Conservation (phyloP, 1,284 basidiomycete species). For the Marasmius tenuissimus region DNA sequence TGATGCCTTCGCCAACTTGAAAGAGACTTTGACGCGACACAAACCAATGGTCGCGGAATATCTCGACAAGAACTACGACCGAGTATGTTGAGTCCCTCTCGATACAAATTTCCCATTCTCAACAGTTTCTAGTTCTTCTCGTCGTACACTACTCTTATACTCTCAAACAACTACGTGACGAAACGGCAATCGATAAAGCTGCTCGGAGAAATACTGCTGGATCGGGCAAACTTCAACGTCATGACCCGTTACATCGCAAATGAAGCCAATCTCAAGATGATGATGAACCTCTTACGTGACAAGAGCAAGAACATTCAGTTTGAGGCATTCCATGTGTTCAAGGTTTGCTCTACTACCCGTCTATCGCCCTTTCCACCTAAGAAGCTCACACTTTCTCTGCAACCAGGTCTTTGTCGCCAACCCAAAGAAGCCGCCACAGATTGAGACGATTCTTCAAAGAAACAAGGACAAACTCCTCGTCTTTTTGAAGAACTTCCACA, state of each 20-base stretch:
- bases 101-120: slow-evolving; percentile 8
- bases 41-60: slow-evolving; percentile 97
- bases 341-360: slow-evolving; percentile 53
- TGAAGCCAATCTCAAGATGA: slow-evolving; percentile 96
- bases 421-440: slow-evolving; percentile 96
- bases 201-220: slow-evolving; percentile 95
- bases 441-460: slow-evolving; percentile 86
- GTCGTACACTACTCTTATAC: slow-evolving; percentile 90
- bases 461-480: slow-evolving; percentile 93
- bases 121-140: slow-evolving; percentile 79
- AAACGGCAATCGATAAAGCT: slow-evolving; percentile 98
- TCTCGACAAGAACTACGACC: slow-evolving; percentile 94
- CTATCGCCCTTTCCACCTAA: not conserved
- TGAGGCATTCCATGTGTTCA: slow-evolving; percentile 99
- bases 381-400: not conserved
- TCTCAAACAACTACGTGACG: slow-evolving; percentile 97
- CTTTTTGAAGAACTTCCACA: slow-evolving; percentile 94
- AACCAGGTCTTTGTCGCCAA: slow-evolving; percentile 95
- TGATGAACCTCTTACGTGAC: slow-evolving; percentile 98
- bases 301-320: slow-evolving; percentile 99
- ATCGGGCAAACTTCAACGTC: slow-evolving; percentile 95
- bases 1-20: slow-evolving; percentile 96
- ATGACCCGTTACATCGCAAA: slow-evolving; percentile 98
- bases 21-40: slow-evolving; percentile 94
- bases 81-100: slow-evolving; percentile 49